Evolutionary conservation across 2,329 filamentous ascomycete genomes (phyloP).

Genomic region (Bipolaris oryzae): DNA sequence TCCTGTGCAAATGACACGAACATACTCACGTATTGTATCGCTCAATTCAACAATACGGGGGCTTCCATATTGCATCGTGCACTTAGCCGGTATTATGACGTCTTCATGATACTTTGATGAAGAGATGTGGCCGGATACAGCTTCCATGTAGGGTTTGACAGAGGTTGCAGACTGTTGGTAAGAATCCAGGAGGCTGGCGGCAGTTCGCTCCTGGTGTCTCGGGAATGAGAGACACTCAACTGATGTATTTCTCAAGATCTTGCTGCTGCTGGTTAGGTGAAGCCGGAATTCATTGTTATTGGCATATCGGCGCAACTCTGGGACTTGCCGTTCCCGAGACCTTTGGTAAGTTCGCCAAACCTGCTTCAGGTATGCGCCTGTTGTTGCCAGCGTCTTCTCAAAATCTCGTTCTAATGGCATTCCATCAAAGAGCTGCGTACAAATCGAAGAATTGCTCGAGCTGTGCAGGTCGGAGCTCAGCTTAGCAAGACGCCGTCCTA

Average conservation of each 20-base stretch:
- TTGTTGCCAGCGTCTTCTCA: conserved; percentile 18
- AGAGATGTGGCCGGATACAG: conserved; percentile 14
- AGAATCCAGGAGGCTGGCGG: conserved; percentile 20
- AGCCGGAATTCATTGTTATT: conserved; percentile 21
- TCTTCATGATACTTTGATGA: conserved; percentile 26
- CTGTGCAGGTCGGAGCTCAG: conserved; percentile 53
- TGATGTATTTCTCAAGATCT: conserved; percentile 9
- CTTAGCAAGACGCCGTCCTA: conserved; percentile 65
- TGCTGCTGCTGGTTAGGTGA: conserved; percentile 29
- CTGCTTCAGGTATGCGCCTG: conserved; percentile 21
- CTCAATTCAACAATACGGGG: conserved; percentile 49
- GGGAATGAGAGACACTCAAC: neutral
- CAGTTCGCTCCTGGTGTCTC: neutral
- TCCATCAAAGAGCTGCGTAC: conserved; percentile 4
- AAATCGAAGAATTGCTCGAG: neutral
- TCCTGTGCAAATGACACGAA: conserved; percentile 24
- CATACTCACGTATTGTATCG: conserved; percentile 32
- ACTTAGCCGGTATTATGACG: conserved; percentile 40
- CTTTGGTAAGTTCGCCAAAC: conserved; percentile 30
- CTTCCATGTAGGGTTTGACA: conserved; percentile 23
- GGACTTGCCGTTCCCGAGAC: conserved; percentile 49
- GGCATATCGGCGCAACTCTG: conserved; percentile 50
- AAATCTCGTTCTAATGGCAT: conserved; percentile 16
- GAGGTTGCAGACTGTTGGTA: conserved; percentile 20
- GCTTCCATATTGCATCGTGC: neutral